Conservation (phyloP, 495 filamentous ascomycete species). For the Aspergillus hancockii region DNA sequence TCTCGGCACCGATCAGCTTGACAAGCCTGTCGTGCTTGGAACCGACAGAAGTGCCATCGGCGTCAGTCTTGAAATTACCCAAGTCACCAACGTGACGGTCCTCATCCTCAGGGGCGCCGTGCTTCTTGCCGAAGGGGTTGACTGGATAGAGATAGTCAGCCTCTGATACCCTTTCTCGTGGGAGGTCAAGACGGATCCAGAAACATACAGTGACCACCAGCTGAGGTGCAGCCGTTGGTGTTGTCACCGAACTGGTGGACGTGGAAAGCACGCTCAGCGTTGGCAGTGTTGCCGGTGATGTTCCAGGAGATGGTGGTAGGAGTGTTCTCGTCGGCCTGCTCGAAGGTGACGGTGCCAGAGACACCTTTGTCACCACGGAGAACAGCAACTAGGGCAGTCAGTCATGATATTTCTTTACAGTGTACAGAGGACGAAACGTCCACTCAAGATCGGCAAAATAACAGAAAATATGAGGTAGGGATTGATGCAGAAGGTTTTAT, state of each 20-base stretch:
- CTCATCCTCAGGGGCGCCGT: slow-evolving; percentile 81
- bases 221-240: slow-evolving; percentile 98
- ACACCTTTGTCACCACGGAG: slow-evolving; percentile 97
- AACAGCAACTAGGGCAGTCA: slow-evolving; percentile 70
- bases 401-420: background rate
- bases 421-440: background rate
- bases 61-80: slow-evolving; percentile 95
- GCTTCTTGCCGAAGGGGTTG: slow-evolving; percentile 90
- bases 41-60: slow-evolving; percentile 82
- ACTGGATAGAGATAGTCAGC: slow-evolving; percentile 50
- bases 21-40: slow-evolving; percentile 72
- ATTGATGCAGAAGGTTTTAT: background rate
- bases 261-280: slow-evolving; percentile 95
- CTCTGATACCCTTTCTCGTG: background rate
- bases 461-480: slow-evolving; percentile 3
- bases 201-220: slow-evolving; percentile 88
- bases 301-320: slow-evolving; percentile 89
- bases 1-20: slow-evolving; percentile 94
- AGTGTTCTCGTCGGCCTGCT: slow-evolving; percentile 77
- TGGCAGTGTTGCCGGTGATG: slow-evolving; percentile 89
- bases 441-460: background rate
- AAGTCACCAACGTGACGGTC: slow-evolving; percentile 95
- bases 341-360: slow-evolving; percentile 88
- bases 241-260: slow-evolving; percentile 99
- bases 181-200: background rate